These are phyloP conservation scores for Coffea humblotiana DNA, from an alignment of 305 asterid species.

Conservation along the genomic window DNA sequence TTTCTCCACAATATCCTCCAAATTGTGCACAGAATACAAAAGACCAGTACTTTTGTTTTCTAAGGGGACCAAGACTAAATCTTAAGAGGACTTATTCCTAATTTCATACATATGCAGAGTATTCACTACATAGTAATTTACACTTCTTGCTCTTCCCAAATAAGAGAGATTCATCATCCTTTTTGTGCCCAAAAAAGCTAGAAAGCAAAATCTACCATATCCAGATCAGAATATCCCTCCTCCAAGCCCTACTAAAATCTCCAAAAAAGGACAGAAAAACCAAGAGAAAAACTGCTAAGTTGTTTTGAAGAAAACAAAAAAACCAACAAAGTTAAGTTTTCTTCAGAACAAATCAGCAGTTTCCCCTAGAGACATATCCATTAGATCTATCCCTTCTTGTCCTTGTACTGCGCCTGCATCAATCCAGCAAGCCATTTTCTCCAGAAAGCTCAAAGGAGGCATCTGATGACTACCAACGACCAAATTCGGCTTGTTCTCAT, in stretches of 20 bases:
- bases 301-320: conserved; percentile 48
- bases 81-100: conserved; percentile 17
- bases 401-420: conserved; percentile 58
- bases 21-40: conserved; percentile 37
- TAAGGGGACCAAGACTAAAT: neutral
- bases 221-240: conserved; percentile 12
- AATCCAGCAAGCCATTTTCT: conserved; percentile 90
- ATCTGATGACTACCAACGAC: conserved; percentile 30
- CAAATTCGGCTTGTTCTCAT: conserved; percentile 25
- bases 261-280: conserved; percentile 3
- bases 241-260: conserved; percentile 18
- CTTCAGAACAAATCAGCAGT: conserved; percentile 70
- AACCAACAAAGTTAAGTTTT: neutral
- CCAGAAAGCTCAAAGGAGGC: conserved; percentile 68
- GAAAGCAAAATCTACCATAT: conserved; percentile 25
- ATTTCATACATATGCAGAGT: conserved; percentile 26
- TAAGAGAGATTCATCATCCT: conserved; percentile 28
- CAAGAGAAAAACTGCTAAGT: conserved; percentile 35
- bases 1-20: conserved; percentile 29
- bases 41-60: neutral
- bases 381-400: conserved; percentile 55
- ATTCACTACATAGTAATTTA: conserved; percentile 41
- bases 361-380: conserved; percentile 54
- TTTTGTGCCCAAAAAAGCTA: conserved; percentile 30
- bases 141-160: conserved; percentile 42